These are phyloP conservation scores for Chalciporus pseudorubinellus DNA, from an alignment of 768 basidiomycete genomes.

Conservation along the genomic window DNA sequence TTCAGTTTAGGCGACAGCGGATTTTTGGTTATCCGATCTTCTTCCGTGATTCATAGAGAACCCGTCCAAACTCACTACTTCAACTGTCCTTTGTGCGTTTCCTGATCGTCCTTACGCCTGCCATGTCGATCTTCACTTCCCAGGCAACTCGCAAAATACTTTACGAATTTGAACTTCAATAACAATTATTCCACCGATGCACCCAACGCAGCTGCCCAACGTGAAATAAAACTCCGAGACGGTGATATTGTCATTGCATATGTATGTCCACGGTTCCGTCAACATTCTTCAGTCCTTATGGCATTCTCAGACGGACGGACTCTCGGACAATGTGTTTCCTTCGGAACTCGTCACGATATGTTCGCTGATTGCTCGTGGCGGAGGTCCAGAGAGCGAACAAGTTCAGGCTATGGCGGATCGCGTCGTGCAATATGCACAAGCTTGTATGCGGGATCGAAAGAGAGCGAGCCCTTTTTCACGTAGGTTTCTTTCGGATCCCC, in stretches of 20 bases:
- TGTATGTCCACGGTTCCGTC: slow-evolving; percentile 29
- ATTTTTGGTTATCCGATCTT: slow-evolving; percentile 67
- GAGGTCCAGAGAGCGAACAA: slow-evolving; percentile 55
- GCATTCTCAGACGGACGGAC: slow-evolving; percentile 46
- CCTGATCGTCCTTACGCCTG: not conserved
- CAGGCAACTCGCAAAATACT: slow-evolving; percentile 36
- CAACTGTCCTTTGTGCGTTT: slow-evolving; percentile 32
- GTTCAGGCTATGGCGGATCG: slow-evolving; percentile 73
- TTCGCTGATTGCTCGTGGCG: slow-evolving; percentile 56
- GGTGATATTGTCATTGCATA: slow-evolving; percentile 53
- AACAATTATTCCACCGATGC: slow-evolving; percentile 30
- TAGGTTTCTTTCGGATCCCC: slow-evolving; percentile 31
- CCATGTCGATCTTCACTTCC: not conserved
- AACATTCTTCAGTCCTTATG: slow-evolving; percentile 3
- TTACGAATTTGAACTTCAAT: slow-evolving; percentile 18
- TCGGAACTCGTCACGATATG: slow-evolving; percentile 71
- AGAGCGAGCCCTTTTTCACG: slow-evolving; percentile 76
- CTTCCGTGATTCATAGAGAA: slow-evolving; percentile 53
- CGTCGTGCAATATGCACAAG: slow-evolving; percentile 63
- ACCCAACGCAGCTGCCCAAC: slow-evolving; percentile 42
- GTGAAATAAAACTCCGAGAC: slow-evolving; percentile 47
- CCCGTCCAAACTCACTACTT: slow-evolving; percentile 34
- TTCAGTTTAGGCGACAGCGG: slow-evolving; percentile 77
- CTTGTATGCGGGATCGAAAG: slow-evolving; percentile 66
- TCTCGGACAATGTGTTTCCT: slow-evolving; percentile 61